phyloP scores from a whole-genome alignment of 2,329 filamentous ascomycete genomes.

The Fusarium chaquense region DNA sequence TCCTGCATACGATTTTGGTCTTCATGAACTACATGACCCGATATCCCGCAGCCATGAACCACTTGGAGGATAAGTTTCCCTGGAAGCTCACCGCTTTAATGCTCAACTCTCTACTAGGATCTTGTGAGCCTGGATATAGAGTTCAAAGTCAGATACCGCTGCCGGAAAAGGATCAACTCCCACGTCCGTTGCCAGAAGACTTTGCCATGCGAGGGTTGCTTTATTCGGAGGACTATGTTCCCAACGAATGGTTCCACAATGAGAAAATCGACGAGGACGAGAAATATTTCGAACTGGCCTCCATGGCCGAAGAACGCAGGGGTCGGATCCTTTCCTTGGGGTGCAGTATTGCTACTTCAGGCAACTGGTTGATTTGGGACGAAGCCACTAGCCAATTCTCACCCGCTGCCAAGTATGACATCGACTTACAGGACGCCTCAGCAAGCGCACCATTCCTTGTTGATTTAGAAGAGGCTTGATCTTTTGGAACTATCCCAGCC shows the following conservation, averaged over 20 bases:
- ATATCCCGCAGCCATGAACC: slow-evolving; percentile 57
- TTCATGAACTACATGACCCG: slow-evolving; percentile 65
- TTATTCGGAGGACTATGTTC: slow-evolving; percentile 71
- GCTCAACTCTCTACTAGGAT: slow-evolving; percentile 54
- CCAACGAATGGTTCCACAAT: slow-evolving; percentile 67
- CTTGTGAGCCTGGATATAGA: slow-evolving; percentile 48
- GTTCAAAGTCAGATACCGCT: slow-evolving; percentile 63
- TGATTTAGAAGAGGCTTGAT: not conserved
- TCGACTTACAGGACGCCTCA: slow-evolving; percentile 12
- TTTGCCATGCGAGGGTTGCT: slow-evolving; percentile 73
- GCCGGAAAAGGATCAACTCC: slow-evolving; percentile 56
- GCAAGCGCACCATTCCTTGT: not conserved
- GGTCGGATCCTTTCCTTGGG: slow-evolving; percentile 71
- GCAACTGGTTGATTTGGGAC: slow-evolving; percentile 63
- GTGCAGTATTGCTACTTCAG: slow-evolving; percentile 57
- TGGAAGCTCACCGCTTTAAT: slow-evolving; percentile 61
- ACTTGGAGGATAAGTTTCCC: slow-evolving; percentile 61
- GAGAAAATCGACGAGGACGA: slow-evolving; percentile 75
- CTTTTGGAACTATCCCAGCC: not conserved
- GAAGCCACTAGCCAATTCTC: slow-evolving; percentile 53
- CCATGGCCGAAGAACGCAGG: slow-evolving; percentile 67
- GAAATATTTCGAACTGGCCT: slow-evolving; percentile 70
- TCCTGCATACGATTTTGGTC: slow-evolving; percentile 71
- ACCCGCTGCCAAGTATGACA: slow-evolving; percentile 54
- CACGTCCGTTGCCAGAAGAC: slow-evolving; percentile 75